Evolutionary conservation across 805 yeast species (phyloP), one percentile per base, ranked within the genome.

Genomic region (Yamadazyma endophytica): DNA sequence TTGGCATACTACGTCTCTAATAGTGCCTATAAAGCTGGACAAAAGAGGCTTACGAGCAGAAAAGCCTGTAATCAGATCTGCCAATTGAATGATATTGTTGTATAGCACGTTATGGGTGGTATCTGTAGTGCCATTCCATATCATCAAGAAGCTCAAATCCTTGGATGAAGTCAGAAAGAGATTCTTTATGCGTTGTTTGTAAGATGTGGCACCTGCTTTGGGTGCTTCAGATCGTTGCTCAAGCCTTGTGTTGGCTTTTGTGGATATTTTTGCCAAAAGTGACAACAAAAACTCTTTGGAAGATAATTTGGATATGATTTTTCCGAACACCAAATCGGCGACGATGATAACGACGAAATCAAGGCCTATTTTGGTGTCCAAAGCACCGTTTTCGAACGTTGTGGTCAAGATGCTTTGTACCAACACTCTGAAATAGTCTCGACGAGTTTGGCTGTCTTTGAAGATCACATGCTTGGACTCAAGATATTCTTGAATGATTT

Each of bases 301-400:
- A 3, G 59, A 36, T 13, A 59, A 31, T 35, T 49, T 52, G 2
- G 36, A 45, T 11, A 58, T 22, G 1, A 51, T 33, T 28, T 52
- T 51, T 12, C 31, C 39, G 14, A 61, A 29, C 4, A 61, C 54
- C 31, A 58, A 37, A 40, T 60, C 64, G 13, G 57, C 45, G 15
- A 56, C 26, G n/a, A 58, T 33, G n/a, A 44, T 32, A 8, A 35
- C 42, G 1, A 54, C 39, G 20, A 60, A 46, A 25, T 44, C 42
- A 22, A 42, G 36, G 3, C 51, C 37, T 3, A 58, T 57, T 21
- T 47, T 44, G 5, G 63, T 54, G 13, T 49, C 42, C 6, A 46
- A 26, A 8, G 50, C 33, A 6, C 28, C 31, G 6, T 24, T 25
- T 3, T 30, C 31, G 9, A 52, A 47, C 2, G 53, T 38, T 9